Base-by-base conservation (phyloP, 2,329 filamentous ascomycete genomes). In the Fusarium globosum region DNA sequence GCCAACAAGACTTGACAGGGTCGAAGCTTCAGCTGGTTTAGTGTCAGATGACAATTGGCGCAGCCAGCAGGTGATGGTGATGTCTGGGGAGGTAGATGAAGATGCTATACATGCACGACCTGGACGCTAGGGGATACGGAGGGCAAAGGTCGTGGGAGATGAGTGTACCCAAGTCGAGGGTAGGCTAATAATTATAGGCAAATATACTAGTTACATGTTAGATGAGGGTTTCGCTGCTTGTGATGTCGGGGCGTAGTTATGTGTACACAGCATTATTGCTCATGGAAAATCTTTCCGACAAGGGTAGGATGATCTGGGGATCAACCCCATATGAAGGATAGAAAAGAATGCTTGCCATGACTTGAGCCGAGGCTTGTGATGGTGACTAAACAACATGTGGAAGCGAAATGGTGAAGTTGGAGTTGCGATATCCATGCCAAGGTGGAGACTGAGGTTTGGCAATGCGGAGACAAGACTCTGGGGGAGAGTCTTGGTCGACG, bases 141-240 rank as follows among this genome's bases (percentile, higher is more conserved):
- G 36, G 60, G 51, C 18, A 49, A 61, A 61, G 39, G 52, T 55
- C 48, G 35, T 39, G 28, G 57, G 64, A 57, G 63, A 60, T 36
- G 42, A 53, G 64, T 49, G 62, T 62, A 46, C 48, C 67, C 66
- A 26, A 39, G 41, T 48, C 68, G 56, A 61, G 51, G 55, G 67
- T 49, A 53, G 62, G 46, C 58, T 74, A 73, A 61, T 73, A 72
- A 74, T 73, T 73, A 74, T 66, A 71, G 70, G 61, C 70, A 71
- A 73, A 71, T 73, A 73, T 51, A 69, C 49, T 60, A 68, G 42
- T 48, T 70, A 58, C 61, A 72, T 59, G 38, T 71, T 51, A 48
- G 39, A 67, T 46, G 26, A 12, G 38, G 28, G 30, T 35, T 45
- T 30, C 28, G 33, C 38, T 60, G 35, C 38, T 42, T 20, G 58